A percentile compares a stretch with the other conserved stretches of the same genome.
Conservation (phyloP, 495 filamentous ascomycete species). For the Penicillium maclennaniae region DNA sequence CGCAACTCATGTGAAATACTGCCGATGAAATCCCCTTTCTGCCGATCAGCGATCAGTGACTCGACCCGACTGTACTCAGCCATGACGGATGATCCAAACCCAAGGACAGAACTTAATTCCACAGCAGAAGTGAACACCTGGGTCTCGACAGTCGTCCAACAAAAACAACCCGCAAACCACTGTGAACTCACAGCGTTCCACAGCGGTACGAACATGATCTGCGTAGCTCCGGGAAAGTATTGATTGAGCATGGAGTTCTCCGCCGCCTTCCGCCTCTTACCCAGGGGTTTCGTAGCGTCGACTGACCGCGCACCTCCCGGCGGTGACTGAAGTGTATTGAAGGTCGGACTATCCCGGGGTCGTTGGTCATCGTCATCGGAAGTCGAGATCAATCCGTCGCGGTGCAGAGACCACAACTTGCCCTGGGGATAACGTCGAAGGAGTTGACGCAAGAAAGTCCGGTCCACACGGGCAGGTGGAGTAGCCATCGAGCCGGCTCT, state of each 20-base stretch:
- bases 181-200: conserved; percentile 67
- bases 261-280: conserved; percentile 33
- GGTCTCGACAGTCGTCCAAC: conserved; percentile 52
- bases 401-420: conserved; percentile 63
- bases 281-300: conserved; percentile 38
- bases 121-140: conserved; percentile 40
- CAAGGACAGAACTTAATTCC: conserved; percentile 51
- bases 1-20: conserved; percentile 79
- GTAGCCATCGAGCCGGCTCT: conserved; percentile 27
- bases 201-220: conserved; percentile 53
- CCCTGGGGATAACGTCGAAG: conserved; percentile 59
- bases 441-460: conserved; percentile 45
- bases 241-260: conserved; percentile 43
- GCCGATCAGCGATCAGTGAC: conserved; percentile 53
- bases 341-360: conserved; percentile 16
- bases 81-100: conserved; percentile 66
- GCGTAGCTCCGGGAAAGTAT: conserved; percentile 43
- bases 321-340: conserved; percentile 11
- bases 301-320: conserved; percentile 1
- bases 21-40: conserved; percentile 73
- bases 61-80: conserved; percentile 62
- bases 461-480: conserved; percentile 36
- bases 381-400: conserved; percentile 39
- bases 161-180: conserved; percentile 67
- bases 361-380: conserved; percentile 40